A percentile compares a stretch with the other conserved stretches of the same genome.
phyloP scores from a whole-genome alignment of 2,329 filamentous ascomycete genomes.

The Neurospora sp. region DNA sequence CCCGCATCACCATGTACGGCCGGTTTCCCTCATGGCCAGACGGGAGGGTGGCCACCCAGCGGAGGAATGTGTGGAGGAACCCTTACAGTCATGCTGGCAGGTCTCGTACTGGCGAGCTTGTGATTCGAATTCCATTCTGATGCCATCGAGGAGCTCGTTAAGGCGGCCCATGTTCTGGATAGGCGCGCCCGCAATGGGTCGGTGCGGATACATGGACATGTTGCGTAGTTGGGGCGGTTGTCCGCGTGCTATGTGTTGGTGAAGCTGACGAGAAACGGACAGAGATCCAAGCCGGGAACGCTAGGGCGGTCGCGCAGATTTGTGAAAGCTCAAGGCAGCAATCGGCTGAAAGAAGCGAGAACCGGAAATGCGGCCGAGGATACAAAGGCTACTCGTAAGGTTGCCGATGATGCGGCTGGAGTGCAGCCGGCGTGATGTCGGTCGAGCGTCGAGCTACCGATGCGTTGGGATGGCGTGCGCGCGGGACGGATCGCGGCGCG shows the following conservation, averaged over 20 bases:
- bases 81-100: constrained; percentile 90
- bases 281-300: background rate
- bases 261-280: background rate
- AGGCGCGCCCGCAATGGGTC: constrained; percentile 67
- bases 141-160: constrained; percentile 83
- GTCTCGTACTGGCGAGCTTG: constrained; percentile 73
- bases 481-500: background rate
- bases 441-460: background rate
- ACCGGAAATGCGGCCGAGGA: background rate
- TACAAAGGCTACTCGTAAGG: background rate
- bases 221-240: constrained; percentile 7
- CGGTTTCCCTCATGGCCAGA: constrained; percentile 4
- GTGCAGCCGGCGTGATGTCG: background rate
- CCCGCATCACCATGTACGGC: background rate
- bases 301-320: background rate
- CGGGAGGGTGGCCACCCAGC: background rate
- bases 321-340: background rate
- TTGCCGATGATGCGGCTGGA: background rate
- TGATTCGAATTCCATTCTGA: constrained; percentile 83
- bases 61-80: background rate
- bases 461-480: background rate
- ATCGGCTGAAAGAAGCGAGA: background rate
- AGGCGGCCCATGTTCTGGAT: constrained; percentile 51
- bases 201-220: constrained; percentile 85
- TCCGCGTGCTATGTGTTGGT: background rate